Evolutionary conservation across 306 rosid genomes (phyloP).

Genomic region (Casuarina glauca): DNA sequence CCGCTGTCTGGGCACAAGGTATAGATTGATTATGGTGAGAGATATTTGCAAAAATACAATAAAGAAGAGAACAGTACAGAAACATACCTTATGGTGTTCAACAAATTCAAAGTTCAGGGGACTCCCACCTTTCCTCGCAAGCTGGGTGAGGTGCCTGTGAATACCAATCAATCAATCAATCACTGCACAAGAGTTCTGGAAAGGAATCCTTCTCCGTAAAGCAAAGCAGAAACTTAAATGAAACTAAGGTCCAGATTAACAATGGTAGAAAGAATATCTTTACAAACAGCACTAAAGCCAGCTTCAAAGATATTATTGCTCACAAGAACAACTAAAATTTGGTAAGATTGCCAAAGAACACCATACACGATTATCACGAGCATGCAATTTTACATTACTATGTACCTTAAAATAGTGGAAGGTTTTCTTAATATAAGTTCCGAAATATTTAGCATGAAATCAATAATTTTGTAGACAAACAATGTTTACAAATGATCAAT

Average conservation of each 20-base stretch:
- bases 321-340: background rate
- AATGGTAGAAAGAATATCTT: background rate
- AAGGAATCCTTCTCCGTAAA: background rate
- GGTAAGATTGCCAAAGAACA: background rate
- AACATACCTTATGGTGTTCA: constrained; percentile 82
- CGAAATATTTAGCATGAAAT: constrained; percentile 2
- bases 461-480: constrained; percentile 9
- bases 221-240: background rate
- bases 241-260: background rate
- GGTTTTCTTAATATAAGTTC: constrained; percentile 10
- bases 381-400: constrained; percentile 14
- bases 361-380: background rate
- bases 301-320: constrained; percentile 7
- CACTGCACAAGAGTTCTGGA: background rate
- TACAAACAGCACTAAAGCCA: background rate
- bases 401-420: background rate
- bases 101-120: constrained; percentile 82
- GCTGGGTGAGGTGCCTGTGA: constrained; percentile 86
- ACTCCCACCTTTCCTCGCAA: constrained; percentile 75
- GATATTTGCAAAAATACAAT: background rate
- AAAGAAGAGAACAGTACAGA: constrained; percentile 7
- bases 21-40: background rate
- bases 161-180: constrained; percentile 27
- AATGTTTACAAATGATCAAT: background rate
- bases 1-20: constrained; percentile 58